A percentile compares a stretch with the other conserved stretches of the same genome.
These are phyloP conservation scores for Balamuthia mandrillaris DNA, from an alignment of 208 protist species.

Conservation along the genomic window DNA sequence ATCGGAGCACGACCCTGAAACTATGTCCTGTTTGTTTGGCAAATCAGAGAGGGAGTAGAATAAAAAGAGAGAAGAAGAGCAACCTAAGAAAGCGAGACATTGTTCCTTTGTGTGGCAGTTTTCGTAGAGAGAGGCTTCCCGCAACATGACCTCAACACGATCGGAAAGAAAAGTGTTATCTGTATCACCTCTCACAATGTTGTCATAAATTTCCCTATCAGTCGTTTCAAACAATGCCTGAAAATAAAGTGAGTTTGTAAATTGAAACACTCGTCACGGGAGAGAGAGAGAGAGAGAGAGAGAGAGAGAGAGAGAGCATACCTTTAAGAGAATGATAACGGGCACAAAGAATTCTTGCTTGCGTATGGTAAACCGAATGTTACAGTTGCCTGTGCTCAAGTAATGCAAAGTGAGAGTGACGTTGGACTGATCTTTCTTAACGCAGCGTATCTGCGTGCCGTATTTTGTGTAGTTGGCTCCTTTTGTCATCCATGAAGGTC, in stretches of 20 bases:
- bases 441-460: conserved; percentile 90
- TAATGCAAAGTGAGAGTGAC: conserved; percentile 96
- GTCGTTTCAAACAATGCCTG: conserved; percentile 55
- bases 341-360: conserved; percentile 82
- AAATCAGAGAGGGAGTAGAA: not conserved
- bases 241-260: not conserved
- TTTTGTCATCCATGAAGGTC: conserved; percentile 83
- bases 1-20: conserved; percentile 25
- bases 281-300: not conserved
- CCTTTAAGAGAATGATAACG: conserved; percentile 74
- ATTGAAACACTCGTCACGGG: not conserved
- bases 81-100: conserved; percentile 58
- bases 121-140: conserved; percentile 12
- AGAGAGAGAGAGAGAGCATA: not conserved
- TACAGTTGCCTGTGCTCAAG: conserved; percentile 74
- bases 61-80: too few relatives aligned
- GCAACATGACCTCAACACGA: conserved; percentile 39
- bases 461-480: conserved; percentile 90
- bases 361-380: conserved; percentile 76
- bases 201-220: conserved; percentile 81
- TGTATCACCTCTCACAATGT: conserved; percentile 53
- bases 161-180: conserved; percentile 75
- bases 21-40: not conserved
- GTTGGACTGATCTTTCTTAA: conserved; percentile 83
- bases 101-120: conserved; percentile 53